Evolutionary conservation across 352 stramenopile genomes (phyloP).

Genomic region (Phytophthora pini): DNA sequence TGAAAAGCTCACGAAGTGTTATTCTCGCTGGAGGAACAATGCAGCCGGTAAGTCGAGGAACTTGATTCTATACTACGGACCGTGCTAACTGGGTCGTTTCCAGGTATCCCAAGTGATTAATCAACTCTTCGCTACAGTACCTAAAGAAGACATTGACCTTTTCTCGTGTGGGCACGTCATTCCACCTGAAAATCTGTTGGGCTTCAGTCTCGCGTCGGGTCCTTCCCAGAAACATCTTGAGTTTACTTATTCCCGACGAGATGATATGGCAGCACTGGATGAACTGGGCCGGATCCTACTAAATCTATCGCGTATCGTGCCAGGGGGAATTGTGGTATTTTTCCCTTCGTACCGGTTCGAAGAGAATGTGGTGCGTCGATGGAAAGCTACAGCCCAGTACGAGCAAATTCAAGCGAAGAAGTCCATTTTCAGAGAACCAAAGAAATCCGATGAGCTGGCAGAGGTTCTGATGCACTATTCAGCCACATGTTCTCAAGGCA

Average conservation of each 20-base stretch:
- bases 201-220: conserved; percentile 75
- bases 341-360: conserved; percentile 98
- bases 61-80: neutral
- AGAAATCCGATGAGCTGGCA: conserved; percentile 93
- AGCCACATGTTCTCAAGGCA: conserved; percentile 45
- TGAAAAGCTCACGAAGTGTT: conserved; percentile 94
- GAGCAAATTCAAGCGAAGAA: conserved; percentile 91
- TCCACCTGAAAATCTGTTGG: conserved; percentile 90
- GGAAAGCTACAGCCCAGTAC: conserved; percentile 84
- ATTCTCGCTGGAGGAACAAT: conserved; percentile 98
- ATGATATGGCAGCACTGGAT: conserved; percentile 83
- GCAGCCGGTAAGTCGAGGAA: conserved; percentile 79
- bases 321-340: conserved; percentile 97
- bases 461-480: conserved; percentile 89
- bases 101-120: conserved; percentile 94
- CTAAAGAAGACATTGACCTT: conserved; percentile 83
- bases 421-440: conserved; percentile 94
- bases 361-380: conserved; percentile 87
- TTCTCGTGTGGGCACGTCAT: conserved; percentile 99
- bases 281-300: conserved; percentile 95
- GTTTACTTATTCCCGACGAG: conserved; percentile 92
- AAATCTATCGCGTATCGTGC: conserved; percentile 92
- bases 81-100: conserved; percentile 2
- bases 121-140: conserved; percentile 92
- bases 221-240: conserved; percentile 92